phyloP scores from a whole-genome alignment of 768 basidiomycete species.

The Calocybe indica region DNA sequence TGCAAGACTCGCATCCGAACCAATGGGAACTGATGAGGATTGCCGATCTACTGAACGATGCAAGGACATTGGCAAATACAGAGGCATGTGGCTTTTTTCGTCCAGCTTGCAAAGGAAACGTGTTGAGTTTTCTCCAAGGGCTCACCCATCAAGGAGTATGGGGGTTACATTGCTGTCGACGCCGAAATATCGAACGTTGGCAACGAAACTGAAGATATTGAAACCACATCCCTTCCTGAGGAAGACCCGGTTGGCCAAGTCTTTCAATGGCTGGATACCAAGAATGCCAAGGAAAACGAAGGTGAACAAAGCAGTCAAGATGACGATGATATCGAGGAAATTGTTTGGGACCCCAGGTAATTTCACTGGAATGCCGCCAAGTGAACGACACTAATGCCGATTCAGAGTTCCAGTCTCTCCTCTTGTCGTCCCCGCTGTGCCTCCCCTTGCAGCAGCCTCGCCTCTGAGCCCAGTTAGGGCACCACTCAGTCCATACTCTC shows the following conservation, averaged over 20 bases:
- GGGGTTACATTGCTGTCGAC: constrained; percentile 3
- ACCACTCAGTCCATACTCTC: background rate
- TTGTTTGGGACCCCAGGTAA: constrained; percentile 71
- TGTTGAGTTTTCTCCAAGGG: constrained; percentile 21
- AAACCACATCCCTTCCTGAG: constrained; percentile 67
- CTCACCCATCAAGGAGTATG: constrained; percentile 25
- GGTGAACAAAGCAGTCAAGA: constrained; percentile 7
- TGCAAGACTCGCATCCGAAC: constrained; percentile 68
- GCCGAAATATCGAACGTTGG: constrained; percentile 18
- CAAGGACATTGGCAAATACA: constrained; percentile 54
- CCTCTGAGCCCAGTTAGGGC: no score
- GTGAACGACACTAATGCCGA: constrained; percentile 12
- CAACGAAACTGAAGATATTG: constrained; percentile 44
- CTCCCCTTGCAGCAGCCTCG: constrained; percentile 14
- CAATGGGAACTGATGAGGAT: constrained; percentile 95
- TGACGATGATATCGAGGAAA: constrained; percentile 63
- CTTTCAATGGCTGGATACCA: constrained; percentile 43
- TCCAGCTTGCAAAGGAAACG: background rate
- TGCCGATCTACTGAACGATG: constrained; percentile 75
- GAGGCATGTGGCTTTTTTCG: constrained; percentile 22
- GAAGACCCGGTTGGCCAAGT: constrained; percentile 78
- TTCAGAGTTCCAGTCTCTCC: constrained; percentile 26
- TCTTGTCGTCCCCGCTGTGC: constrained; percentile 28
- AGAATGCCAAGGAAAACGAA: constrained; percentile 30
- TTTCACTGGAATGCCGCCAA: background rate